These are phyloP conservation scores for Bryum argenteum DNA, from an alignment of 225 moss, liverwort and hornwort species.

Conservation along the genomic window DNA sequence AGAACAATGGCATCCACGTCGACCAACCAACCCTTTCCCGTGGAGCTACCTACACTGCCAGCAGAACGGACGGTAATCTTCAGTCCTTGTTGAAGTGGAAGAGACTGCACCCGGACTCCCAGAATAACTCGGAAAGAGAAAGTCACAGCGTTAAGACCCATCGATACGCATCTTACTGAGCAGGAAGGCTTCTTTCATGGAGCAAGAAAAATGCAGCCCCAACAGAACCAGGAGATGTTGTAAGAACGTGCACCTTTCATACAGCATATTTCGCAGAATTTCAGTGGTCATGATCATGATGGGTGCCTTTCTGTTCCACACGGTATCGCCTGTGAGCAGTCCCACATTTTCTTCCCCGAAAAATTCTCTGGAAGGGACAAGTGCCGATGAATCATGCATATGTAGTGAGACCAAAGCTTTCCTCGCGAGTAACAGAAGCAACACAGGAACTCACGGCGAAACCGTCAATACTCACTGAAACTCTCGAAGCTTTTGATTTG, in stretches of 20 bases:
- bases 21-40: slow-evolving; percentile 59
- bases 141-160: slow-evolving; percentile 8
- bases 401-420: slow-evolving; percentile 1
- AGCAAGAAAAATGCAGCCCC: slow-evolving; percentile 1
- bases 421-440: slow-evolving; percentile 19
- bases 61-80: slow-evolving; percentile 17
- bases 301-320: slow-evolving; percentile 80
- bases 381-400: background rate
- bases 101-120: slow-evolving; percentile 4
- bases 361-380: slow-evolving; percentile 39
- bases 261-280: slow-evolving; percentile 91
- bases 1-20: slow-evolving; percentile 76
- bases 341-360: slow-evolving; percentile 90
- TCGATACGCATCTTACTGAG: background rate
- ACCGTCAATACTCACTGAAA: slow-evolving; percentile 52
- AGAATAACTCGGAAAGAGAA: slow-evolving; percentile 18
- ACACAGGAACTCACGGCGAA: slow-evolving; percentile 4
- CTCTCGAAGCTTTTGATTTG: slow-evolving; percentile 86
- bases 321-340: slow-evolving; percentile 80
- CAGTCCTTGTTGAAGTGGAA: slow-evolving; percentile 8
- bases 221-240: slow-evolving; percentile 17
- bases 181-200: slow-evolving; percentile 1
- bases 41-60: slow-evolving; percentile 65
- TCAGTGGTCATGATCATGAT: slow-evolving; percentile 93
- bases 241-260: slow-evolving; percentile 53